phyloP scores from a whole-genome alignment of 352 stramenopile genomes.

The Phytopythium delawarense region DNA sequence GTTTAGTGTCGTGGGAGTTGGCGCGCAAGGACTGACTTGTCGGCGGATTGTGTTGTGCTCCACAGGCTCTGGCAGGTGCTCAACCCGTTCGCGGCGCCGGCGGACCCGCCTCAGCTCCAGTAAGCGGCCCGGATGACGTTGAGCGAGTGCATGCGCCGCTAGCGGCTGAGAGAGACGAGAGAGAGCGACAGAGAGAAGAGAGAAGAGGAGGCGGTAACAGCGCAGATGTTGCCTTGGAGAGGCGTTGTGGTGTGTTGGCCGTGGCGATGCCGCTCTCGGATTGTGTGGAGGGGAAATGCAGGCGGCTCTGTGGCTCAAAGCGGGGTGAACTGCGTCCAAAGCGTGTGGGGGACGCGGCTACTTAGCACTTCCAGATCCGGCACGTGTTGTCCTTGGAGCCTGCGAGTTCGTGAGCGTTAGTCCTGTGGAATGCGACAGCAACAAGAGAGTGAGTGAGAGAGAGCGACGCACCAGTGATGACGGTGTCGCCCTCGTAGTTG shows the following conservation, averaged over 20 bases:
- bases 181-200: background rate
- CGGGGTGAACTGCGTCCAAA: too few relatives aligned
- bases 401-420: conserved; percentile 13
- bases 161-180: background rate
- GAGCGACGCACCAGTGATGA: conserved; percentile 92
- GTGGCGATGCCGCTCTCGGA: background rate
- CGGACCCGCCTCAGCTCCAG: conserved; percentile 46
- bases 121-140: conserved; percentile 6
- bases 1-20: background rate
- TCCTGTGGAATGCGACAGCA: background rate
- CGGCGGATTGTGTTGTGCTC: conserved; percentile 3
- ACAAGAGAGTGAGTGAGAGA: too few relatives aligned
- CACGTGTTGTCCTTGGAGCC: conserved; percentile 86
- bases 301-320: background rate
- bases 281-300: background rate
- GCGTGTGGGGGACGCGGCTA: too few relatives aligned
- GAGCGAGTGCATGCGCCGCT: background rate
- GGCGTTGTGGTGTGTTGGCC: background rate
- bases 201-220: background rate
- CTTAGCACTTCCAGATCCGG: conserved; percentile 79
- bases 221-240: background rate
- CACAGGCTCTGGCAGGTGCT: conserved; percentile 68
- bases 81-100: conserved; percentile 65
- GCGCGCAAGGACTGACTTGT: background rate
- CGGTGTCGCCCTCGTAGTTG: conserved; percentile 97